Conservation (phyloP, 2,329 filamentous ascomycete species). For the Chrysosporium queenslandicum region DNA sequence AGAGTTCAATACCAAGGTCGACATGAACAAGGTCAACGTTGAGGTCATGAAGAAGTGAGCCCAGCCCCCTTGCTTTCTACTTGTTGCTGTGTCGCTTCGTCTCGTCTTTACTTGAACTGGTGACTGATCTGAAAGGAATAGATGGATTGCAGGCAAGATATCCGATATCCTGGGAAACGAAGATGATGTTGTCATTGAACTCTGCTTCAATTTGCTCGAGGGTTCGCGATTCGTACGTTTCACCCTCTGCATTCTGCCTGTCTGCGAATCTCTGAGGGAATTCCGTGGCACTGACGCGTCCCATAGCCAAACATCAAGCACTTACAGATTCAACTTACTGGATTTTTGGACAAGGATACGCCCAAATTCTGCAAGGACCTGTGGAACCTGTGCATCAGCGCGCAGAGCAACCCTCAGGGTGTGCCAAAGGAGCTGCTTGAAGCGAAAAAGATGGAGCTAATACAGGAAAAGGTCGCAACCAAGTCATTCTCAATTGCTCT, state of each 20-base stretch:
- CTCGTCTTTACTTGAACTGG: not conserved
- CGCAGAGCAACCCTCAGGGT: conserved; percentile 76
- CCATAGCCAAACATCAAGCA: conserved; percentile 88
- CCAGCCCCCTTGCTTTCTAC: too few species aligned
- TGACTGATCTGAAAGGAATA: conserved; percentile 30
- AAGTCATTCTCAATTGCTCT: too few species aligned
- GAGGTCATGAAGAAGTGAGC: conserved; percentile 93
- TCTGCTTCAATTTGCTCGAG: conserved; percentile 62
- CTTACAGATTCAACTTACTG: conserved; percentile 86
- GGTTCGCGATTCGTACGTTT: conserved; percentile 57
- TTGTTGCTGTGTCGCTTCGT: too few species aligned
- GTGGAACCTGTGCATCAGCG: conserved; percentile 85
- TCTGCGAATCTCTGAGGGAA: too few species aligned
- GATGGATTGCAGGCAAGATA: conserved; percentile 88
- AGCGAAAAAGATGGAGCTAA: conserved; percentile 88
- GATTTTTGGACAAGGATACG: conserved; percentile 89
- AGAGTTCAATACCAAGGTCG: conserved; percentile 90
- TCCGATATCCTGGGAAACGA: conserved; percentile 81
- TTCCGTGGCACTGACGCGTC: conserved; percentile 19
- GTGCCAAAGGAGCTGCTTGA: conserved; percentile 91
- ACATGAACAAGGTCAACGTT: conserved; percentile 93
- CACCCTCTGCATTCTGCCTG: too few species aligned
- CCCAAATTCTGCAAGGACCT: conserved; percentile 82
- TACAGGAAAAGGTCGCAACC: conserved; percentile 72
- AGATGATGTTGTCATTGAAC: conserved; percentile 90